Base-by-base conservation (phyloP, 2,329 filamentous ascomycete genomes). In the Botrytis elliptica region DNA sequence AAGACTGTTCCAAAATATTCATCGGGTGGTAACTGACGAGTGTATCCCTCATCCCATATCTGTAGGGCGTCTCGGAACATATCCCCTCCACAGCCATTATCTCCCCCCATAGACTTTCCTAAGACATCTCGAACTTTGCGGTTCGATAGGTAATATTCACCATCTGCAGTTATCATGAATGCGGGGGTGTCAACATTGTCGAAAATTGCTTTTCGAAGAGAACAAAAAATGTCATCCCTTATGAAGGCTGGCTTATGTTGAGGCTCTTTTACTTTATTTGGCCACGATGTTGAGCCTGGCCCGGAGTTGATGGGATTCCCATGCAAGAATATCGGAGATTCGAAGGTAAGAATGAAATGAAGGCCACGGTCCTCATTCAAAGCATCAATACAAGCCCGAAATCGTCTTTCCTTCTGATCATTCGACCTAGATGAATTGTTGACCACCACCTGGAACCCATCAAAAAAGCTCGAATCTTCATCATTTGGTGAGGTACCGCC, bases 101-200 rank as follows among this genome's bases (percentile, higher is more conserved):
- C 49, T 25, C 72, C 74, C 10, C 77, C 77, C 75, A 78, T 74
- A 3, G 75, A 49, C 59, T 77, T 65, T 22, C 76, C 76, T 10
- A 77, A 25, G 25, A 75, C 20, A 18, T 75, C 72, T 70, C 73
- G 64, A 10, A 63, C 36, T n/a, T 76, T 77, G 20, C 65, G 75
- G 57, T 78, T 78, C 14, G 73, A 52, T 8, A 77, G 55, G 33
- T 78, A 78, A 40, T 73, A 75, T 20, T 76, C 57, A n/a, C 73
- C 77, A 44, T 78, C 77, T 9, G 63, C 71, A n/a, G 74, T 75
- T 10, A 78, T 36, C 38, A 79, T 71, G 55, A 75, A 78, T 8
- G 71, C 76, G 7, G 70, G 59, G 0, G 65, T 71, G n/a, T 74
- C 57, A 55, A 70, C 73, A 44, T 74, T 77, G 38, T 78, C 77